Percentiles rank a stretch among this genome's conserved stretches.
phyloP scores from a whole-genome alignment of 805 yeast genomes.

The Saccharomycopsis fibuligera region DNA sequence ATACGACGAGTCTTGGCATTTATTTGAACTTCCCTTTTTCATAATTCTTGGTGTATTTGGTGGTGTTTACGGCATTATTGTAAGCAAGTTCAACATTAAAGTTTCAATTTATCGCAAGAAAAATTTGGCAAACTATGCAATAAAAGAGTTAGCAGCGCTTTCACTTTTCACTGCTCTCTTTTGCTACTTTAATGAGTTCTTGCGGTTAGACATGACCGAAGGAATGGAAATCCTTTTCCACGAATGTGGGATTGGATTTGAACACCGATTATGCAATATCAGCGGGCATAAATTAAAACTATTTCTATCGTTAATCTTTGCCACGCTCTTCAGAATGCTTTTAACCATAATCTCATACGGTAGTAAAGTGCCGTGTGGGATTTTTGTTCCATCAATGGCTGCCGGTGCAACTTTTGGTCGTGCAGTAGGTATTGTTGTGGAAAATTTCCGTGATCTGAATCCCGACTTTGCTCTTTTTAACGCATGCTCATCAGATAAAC shows the following conservation, averaged over 20 bases:
- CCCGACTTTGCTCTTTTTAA: conserved; percentile 33
- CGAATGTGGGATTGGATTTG: conserved; percentile 56
- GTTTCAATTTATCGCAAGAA: conserved; percentile 73
- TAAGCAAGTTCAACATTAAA: conserved; percentile 67
- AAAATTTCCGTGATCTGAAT: conserved; percentile 31
- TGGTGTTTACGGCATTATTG: conserved; percentile 79
- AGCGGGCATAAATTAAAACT: conserved; percentile 28
- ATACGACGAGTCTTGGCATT: conserved; percentile 82
- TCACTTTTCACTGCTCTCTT: conserved; percentile 66
- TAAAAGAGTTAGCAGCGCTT: conserved; percentile 65
- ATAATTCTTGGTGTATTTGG: conserved; percentile 82
- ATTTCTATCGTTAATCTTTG: conserved; percentile 49
- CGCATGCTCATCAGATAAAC: conserved; percentile 36
- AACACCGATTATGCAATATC: conserved; percentile 36
- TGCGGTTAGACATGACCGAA: conserved; percentile 89
- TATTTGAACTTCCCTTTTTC: conserved; percentile 77
- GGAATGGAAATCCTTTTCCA: conserved; percentile 85
- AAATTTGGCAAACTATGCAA: conserved; percentile 50
- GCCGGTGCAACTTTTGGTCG: conserved; percentile 94
- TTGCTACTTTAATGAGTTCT: conserved; percentile 77
- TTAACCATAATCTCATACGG: conserved; percentile 86
- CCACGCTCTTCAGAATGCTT: conserved; percentile 63
- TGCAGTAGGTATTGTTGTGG: conserved; percentile 70
- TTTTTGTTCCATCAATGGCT: conserved; percentile 94
- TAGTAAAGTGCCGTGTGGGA: conserved; percentile 94